Percentiles rank a stretch among this genome's conserved stretches.
These are phyloP conservation scores for Persicaria maculosa DNA, from an alignment of 148 eudicot species.

Conservation along the genomic window DNA sequence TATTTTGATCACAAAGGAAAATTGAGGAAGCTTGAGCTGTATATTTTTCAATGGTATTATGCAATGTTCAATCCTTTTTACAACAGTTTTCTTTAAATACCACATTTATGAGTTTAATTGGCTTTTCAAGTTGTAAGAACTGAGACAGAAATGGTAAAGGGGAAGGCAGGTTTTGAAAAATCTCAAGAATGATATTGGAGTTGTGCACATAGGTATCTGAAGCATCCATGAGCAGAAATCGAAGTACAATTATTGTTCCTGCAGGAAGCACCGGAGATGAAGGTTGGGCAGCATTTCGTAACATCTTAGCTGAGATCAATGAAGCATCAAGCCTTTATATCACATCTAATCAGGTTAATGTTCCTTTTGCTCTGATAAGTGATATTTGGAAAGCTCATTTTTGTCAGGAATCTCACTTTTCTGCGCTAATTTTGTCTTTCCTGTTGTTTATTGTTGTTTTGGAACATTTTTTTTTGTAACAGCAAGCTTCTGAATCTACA, in stretches of 20 bases:
- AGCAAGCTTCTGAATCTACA: constrained; percentile 67
- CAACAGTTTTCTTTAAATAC: background rate
- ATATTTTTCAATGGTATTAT: background rate
- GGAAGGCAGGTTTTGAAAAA: background rate
- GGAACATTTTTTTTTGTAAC: constrained; percentile 20
- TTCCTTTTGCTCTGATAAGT: background rate
- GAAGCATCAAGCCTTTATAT: constrained; percentile 60
- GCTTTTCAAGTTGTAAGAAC: background rate
- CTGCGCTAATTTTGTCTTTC: background rate
- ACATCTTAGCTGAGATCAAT: constrained; percentile 81
- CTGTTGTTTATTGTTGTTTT: background rate
- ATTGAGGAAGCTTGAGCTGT: background rate
- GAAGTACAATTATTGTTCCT: constrained; percentile 95
- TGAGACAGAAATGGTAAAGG: background rate
- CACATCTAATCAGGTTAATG: constrained; percentile 63
- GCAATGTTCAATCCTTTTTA: background rate
- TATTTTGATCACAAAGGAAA: background rate
- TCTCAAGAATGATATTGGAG: background rate
- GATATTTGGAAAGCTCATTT: background rate
- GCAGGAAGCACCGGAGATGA: constrained; percentile 81
- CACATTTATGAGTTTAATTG: background rate
- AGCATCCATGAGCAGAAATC: constrained; percentile 93
- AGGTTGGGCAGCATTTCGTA: constrained; percentile 93
- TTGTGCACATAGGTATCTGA: constrained; percentile 61
- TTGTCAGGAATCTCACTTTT: background rate